These are phyloP conservation scores for Cystofilobasidium capitatum DNA, from an alignment of 768 basidiomycete species.

Conservation along the genomic window DNA sequence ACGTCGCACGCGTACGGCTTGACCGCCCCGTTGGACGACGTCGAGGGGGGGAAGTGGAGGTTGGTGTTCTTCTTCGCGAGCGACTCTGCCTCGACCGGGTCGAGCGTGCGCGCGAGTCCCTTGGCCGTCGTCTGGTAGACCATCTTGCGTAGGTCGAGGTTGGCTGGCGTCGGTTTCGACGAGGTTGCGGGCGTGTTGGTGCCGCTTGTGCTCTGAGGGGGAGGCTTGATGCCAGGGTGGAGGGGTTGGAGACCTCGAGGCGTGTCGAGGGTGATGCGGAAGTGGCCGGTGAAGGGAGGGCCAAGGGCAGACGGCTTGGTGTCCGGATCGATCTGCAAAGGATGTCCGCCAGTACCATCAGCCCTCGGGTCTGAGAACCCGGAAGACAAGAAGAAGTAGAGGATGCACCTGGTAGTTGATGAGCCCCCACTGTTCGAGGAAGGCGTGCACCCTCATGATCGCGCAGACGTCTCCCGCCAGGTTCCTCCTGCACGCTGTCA, in stretches of 20 bases:
- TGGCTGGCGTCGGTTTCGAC: constrained; percentile 43
- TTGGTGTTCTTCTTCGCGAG: constrained; percentile 48
- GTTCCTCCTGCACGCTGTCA: constrained; percentile 92
- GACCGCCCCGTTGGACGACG: constrained; percentile 44
- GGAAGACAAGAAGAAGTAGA: background rate
- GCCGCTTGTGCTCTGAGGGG: constrained; percentile 28
- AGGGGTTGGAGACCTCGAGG: constrained; percentile 91
- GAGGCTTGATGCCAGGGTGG: constrained; percentile 46
- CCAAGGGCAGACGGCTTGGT: constrained; percentile 85
- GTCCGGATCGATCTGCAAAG: constrained; percentile 82
- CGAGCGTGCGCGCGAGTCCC: constrained; percentile 57
- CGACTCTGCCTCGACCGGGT: constrained; percentile 55
- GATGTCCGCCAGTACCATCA: background rate
- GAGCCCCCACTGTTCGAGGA: constrained; percentile 97
- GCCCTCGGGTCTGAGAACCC: no score
- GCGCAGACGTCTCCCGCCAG: constrained; percentile 96
- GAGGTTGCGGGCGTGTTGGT: background rate
- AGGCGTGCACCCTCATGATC: constrained; percentile 97
- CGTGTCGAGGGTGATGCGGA: constrained; percentile 92
- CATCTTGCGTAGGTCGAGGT: constrained; percentile 70
- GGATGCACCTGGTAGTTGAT: constrained; percentile 85
- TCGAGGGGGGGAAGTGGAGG: constrained; percentile 42
- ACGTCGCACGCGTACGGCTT: constrained; percentile 69
- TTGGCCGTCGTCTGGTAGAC: constrained; percentile 84
- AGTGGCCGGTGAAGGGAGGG: constrained; percentile 97